phyloP scores from a whole-genome alignment of 179 eudicot species.

The Amaranthus tricolor region DNA sequence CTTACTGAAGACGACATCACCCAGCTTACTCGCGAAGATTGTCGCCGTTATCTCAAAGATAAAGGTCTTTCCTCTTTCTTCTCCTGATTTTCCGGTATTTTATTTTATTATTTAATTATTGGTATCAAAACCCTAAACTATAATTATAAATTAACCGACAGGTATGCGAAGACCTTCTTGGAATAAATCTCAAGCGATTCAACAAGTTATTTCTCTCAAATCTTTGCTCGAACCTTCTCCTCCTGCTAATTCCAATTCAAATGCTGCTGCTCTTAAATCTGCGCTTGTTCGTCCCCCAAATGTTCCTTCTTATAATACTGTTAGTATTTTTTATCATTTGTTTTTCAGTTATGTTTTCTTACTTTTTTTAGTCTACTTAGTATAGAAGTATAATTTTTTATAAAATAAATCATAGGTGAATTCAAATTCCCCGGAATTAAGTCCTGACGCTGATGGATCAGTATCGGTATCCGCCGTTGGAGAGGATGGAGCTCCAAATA shows the following conservation, averaged over 20 bases:
- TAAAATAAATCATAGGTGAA: slow-evolving; percentile 44
- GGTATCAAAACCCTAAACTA: too few species aligned
- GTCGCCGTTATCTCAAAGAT: slow-evolving; percentile 89
- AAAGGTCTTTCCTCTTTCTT: slow-evolving; percentile 43
- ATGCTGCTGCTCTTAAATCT: slow-evolving; percentile 23
- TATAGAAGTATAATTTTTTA: background rate
- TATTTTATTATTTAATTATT: slow-evolving; percentile 1
- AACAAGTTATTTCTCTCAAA: slow-evolving; percentile 86
- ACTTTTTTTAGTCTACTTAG: background rate
- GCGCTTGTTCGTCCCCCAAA: slow-evolving; percentile 32
- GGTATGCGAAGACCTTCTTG: slow-evolving; percentile 97
- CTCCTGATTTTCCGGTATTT: background rate
- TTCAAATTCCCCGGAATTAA: slow-evolving; percentile 38
- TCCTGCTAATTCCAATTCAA: background rate
- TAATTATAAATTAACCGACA: slow-evolving; percentile 12
- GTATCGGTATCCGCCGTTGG: slow-evolving; percentile 32
- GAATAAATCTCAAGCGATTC: slow-evolving; percentile 99
- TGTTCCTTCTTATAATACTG: slow-evolving; percentile 15
- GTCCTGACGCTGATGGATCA: slow-evolving; percentile 38
- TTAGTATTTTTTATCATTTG: background rate
- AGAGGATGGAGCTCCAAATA: slow-evolving; percentile 38
- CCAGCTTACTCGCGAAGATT: slow-evolving; percentile 96
- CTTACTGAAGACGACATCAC: slow-evolving; percentile 96
- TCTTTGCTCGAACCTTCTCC: slow-evolving; percentile 69
- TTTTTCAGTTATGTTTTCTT: background rate